These are phyloP conservation scores for Saturnispora serradocipensis DNA, from an alignment of 805 yeast genomes.

Conservation along the genomic window DNA sequence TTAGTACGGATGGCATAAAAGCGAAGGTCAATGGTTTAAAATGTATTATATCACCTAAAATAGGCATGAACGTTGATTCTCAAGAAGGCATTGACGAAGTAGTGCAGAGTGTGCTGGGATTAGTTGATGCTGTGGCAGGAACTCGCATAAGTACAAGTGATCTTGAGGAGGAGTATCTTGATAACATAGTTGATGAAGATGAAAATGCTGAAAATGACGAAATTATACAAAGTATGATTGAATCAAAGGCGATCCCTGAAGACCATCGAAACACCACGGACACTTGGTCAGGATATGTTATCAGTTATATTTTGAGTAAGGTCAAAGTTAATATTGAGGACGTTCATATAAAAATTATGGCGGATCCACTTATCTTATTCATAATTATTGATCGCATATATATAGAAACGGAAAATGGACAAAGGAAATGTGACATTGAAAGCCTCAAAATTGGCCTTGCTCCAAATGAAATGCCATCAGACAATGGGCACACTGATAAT, in stretches of 20 bases:
- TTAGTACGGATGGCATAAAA: constrained; percentile 10
- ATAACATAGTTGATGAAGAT: constrained; percentile 26
- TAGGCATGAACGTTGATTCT: constrained; percentile 3
- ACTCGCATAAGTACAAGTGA: constrained; percentile 15
- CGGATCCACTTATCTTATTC: constrained; percentile 34
- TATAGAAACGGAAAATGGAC: constrained; percentile 37
- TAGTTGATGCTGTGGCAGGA: constrained; percentile 34
- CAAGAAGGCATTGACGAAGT: constrained; percentile 52
- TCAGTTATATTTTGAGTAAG: constrained; percentile 58
- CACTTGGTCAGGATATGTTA: constrained; percentile 37
- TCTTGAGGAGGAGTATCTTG: neutral
- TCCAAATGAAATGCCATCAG: constrained; percentile 30
- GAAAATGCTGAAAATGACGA: constrained; percentile 9
- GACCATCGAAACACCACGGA: constrained; percentile 3
- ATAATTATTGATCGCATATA: constrained; percentile 26
- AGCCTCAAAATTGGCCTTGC: constrained; percentile 34
- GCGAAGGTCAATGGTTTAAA: constrained; percentile 2
- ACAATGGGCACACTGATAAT: constrained; percentile 17
- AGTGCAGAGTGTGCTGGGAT: constrained; percentile 45
- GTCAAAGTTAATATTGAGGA: constrained; percentile 42
- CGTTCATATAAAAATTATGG: constrained; percentile 38
- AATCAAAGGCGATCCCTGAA: constrained; percentile 1
- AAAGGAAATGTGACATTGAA: constrained; percentile 31
- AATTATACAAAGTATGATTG: neutral
- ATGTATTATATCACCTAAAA: constrained; percentile 9